These are phyloP conservation scores for Pistacia atlantica DNA, from an alignment of 345 rosid species.

Conservation along the genomic window DNA sequence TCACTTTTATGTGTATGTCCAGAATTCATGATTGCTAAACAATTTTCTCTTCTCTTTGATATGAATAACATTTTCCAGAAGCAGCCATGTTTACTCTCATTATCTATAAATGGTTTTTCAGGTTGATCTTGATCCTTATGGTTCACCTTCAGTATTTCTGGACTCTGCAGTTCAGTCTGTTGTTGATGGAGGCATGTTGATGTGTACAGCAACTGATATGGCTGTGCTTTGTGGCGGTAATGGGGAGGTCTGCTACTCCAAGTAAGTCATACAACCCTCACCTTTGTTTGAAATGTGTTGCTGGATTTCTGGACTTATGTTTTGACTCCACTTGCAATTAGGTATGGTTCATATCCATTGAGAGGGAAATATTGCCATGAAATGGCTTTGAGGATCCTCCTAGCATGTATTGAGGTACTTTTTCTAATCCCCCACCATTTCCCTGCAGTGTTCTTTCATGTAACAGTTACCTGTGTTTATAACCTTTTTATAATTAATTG, in stretches of 20 bases:
- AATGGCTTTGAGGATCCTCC: slow-evolving; percentile 98
- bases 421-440: too few relatives aligned
- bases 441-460: too few relatives aligned
- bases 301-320: slow-evolving; percentile 20
- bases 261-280: slow-evolving; percentile 59
- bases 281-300: slow-evolving; percentile 14
- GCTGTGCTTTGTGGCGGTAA: slow-evolving; percentile 99
- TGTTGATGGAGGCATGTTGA: slow-evolving; percentile 90
- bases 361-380: slow-evolving; percentile 98
- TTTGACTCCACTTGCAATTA: slow-evolving; percentile 35
- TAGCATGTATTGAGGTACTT: slow-evolving; percentile 92
- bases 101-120: slow-evolving; percentile 36
- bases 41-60: background rate
- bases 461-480: background rate
- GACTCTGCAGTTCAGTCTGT: slow-evolving; percentile 97
- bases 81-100: background rate
- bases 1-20: background rate
- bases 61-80: background rate
- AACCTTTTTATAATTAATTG: background rate
- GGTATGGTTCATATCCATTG: slow-evolving; percentile 94
- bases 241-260: slow-evolving; percentile 99
- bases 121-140: slow-evolving; percentile 99
- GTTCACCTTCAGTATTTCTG: slow-evolving; percentile 92
- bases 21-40: background rate
- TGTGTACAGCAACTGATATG: slow-evolving; percentile 99